A percentile compares a stretch with the other conserved stretches of the same genome.
Evolutionary conservation across 176 grass and related monocot genomes (phyloP).

Genomic region (Saccharum spontaneum): DNA sequence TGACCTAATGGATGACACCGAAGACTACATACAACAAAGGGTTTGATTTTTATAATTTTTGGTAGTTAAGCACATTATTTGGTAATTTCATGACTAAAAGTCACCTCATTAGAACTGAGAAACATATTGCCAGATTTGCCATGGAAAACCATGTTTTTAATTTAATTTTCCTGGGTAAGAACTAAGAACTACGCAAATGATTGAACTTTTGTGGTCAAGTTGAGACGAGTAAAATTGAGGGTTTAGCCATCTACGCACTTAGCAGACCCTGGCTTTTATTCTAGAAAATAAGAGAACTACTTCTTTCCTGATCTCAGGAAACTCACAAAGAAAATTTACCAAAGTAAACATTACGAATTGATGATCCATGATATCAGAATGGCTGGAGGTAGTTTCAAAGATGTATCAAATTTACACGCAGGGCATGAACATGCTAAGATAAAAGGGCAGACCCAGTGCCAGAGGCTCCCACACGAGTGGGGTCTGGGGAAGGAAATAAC

Average conservation of each 20-base stretch:
- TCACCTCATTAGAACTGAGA: background rate
- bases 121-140: background rate
- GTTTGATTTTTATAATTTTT: background rate
- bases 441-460: too few species aligned
- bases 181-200: background rate
- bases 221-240: background rate
- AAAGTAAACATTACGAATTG: background rate
- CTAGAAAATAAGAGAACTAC: background rate
- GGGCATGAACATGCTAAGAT: background rate
- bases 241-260: background rate
- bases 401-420: background rate
- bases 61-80: background rate
- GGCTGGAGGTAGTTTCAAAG: background rate
- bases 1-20: background rate
- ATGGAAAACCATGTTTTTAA: too few species aligned
- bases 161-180: too few species aligned
- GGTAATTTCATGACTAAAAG: background rate
- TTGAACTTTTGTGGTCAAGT: background rate
- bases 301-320: background rate
- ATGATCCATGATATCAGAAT: background rate
- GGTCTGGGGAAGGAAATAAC: too few species aligned
- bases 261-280: background rate
- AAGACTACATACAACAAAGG: background rate
- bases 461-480: too few species aligned
- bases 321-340: background rate